phyloP scores from a whole-genome alignment of 202 grass and related monocot species.

The Zoysia matrella region DNA sequence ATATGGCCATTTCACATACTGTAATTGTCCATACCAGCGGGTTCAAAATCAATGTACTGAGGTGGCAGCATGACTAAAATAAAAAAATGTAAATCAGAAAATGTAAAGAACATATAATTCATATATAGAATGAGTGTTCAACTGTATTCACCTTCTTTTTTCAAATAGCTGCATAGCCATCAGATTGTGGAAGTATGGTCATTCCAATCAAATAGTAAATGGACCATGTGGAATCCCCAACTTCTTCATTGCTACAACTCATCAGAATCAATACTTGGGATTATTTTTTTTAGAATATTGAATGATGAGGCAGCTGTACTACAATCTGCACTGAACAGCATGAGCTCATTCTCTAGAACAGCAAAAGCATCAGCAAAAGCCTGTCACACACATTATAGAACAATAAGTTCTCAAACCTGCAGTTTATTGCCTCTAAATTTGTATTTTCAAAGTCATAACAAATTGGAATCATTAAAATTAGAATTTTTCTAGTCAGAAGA shows the following conservation, averaged over 20 bases:
- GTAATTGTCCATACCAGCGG: background rate
- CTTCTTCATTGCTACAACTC: conserved; percentile 42
- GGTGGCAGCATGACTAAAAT: conserved; percentile 18
- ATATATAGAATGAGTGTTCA: background rate
- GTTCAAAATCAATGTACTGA: conserved; percentile 2
- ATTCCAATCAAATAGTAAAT: conserved; percentile 30
- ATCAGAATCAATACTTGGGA: conserved; percentile 81
- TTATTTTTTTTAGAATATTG: conserved; percentile 85
- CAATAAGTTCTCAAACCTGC: conserved; percentile 19
- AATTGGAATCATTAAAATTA: conserved; percentile 4
- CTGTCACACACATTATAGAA: conserved; percentile 53
- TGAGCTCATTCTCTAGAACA: conserved; percentile 86
- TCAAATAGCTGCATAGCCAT: conserved; percentile 26
- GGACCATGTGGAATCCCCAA: conserved; percentile 14
- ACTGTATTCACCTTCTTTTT: conserved; percentile 33
- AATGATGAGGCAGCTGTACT: conserved; percentile 53
- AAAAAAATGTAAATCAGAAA: background rate
- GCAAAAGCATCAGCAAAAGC: conserved; percentile 95
- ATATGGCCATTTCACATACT: background rate
- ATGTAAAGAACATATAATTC: background rate
- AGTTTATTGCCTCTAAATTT: conserved; percentile 11
- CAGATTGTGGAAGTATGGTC: background rate
- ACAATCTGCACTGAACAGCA: conserved; percentile 65
- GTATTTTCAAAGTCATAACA: conserved; percentile 27
- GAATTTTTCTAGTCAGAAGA: conserved; percentile 17